Percentiles rank a stretch among this genome's conserved stretches.
Evolutionary conservation across 371 early-diverging fungal genomes (phyloP).

Genomic region (Batrachochytrium dendrobatidis): DNA sequence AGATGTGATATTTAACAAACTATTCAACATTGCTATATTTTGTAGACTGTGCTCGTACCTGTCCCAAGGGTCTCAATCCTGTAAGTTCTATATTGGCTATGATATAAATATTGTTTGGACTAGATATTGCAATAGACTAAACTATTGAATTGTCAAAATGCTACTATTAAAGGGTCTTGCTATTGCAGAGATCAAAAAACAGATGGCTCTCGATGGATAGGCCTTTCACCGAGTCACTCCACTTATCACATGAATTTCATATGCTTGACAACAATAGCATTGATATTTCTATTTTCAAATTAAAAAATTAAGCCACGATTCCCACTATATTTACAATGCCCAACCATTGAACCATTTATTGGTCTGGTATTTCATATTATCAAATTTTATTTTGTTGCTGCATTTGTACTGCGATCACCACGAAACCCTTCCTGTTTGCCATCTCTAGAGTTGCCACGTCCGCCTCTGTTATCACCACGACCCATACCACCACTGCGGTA

Average conservation of each 20-base stretch:
- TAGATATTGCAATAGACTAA: too few relatives aligned
- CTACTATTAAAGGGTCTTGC: slow-evolving; percentile 54
- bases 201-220: slow-evolving; percentile 70
- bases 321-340: too few relatives aligned
- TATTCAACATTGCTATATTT: background rate
- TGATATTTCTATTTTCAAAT: too few relatives aligned
- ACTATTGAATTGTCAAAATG: too few relatives aligned
- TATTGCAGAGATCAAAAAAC: slow-evolving; percentile 91
- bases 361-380: background rate
- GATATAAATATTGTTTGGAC: too few relatives aligned
- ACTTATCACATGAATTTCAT: too few relatives aligned
- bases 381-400: background rate
- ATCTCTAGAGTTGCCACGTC: slow-evolving; percentile 29
- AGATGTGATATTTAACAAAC: background rate
- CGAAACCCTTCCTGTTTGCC: slow-evolving; percentile 33
- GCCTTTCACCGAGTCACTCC: too few relatives aligned
- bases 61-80: slow-evolving; percentile 96
- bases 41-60: slow-evolving; percentile 82
- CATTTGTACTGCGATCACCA: slow-evolving; percentile 19
- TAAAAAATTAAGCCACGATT: too few relatives aligned
- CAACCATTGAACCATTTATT: too few relatives aligned
- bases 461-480: slow-evolving; percentile 19
- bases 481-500: slow-evolving; percentile 3
- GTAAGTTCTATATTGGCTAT: too few relatives aligned
- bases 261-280: too few relatives aligned